These are phyloP conservation scores for Rubia tinctorum DNA, from an alignment of 305 asterid species.

Conservation along the genomic window DNA sequence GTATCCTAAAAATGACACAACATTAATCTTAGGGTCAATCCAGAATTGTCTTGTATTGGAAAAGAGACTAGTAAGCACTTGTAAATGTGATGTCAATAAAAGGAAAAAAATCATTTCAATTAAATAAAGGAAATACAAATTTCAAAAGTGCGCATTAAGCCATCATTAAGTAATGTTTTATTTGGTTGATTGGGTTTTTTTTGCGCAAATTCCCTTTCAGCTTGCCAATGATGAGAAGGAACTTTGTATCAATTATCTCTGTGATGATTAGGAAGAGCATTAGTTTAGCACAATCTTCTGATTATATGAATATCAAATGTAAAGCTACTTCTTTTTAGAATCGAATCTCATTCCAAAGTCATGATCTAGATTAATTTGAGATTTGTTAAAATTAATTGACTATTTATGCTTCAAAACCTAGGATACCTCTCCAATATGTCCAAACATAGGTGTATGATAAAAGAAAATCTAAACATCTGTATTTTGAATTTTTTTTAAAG, in stretches of 20 bases:
- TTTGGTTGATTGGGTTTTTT: neutral
- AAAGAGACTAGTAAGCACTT: neutral
- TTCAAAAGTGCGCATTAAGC: constrained; percentile 3
- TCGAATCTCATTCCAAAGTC: constrained; percentile 8
- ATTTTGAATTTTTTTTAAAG: too few species aligned
- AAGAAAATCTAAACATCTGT: too few species aligned
- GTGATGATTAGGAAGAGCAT: constrained; percentile 12
- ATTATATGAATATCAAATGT: neutral
- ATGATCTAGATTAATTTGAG: neutral
- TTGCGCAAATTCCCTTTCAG: neutral
- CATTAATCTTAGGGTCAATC: neutral
- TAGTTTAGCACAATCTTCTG: constrained; percentile 1
- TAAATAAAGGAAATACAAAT: neutral
- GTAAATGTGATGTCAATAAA: neutral
- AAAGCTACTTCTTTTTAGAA: constrained; percentile 8
- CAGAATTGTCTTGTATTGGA: neutral
- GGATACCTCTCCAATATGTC: neutral
- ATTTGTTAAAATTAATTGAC: neutral
- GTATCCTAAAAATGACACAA: neutral
- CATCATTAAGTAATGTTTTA: neutral
- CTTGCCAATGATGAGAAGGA: constrained; percentile 1
- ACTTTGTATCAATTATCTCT: neutral
- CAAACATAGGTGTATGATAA: neutral
- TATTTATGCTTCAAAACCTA: neutral
- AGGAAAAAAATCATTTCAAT: neutral